Base-by-base conservation (phyloP, 257 asterid genomes). In the Solanum commersonii region DNA sequence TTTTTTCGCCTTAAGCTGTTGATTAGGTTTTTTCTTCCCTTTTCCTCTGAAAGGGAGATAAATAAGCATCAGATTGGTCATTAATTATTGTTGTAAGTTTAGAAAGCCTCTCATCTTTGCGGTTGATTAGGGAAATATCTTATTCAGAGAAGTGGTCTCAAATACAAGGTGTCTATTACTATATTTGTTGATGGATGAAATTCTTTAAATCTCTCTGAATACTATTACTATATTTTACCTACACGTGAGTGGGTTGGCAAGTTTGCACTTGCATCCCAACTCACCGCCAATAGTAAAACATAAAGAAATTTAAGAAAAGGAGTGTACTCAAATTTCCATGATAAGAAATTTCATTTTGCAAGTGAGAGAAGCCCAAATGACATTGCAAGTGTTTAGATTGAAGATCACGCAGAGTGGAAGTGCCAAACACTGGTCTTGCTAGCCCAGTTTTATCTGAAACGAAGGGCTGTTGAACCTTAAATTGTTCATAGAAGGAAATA, bases 81-180 rank as follows among this genome's bases (percentile, higher is more conserved):
- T 82, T 49, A 82, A 49, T 82, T 67, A 22, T 84, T 84, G 87
- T 65, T 84, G 87, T 9, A 65, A 60, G 40, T 38, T 35, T 84
- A 60, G 38, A 82, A 82, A 49, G 79, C 77, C 79, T 84, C 87
- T 68, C 87, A 60, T n/a, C 87, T 20, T 84, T 67, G 87, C 56
- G 56, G 40, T 84, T 84, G 78, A 37, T 74, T 20, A 84, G 59
- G 79, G 60, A 84, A 56, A 65, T 25, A 65, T 84, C 85, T 20
- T 49, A 44, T 44, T 16, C 67, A 9, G 65, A 44, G 9, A 44
- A 79, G 18, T 27, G 65, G 40, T 29, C 70, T 82, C 67, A 49
- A 31, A 29, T 10, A 49, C 86, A 49, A 18, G 40, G 68, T 29
- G 85, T 82, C 29, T 82, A 18, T 31, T 29, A n/a, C 7, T 63